Evolutionary conservation across 2,329 filamentous ascomycete species (phyloP), one percentile per base, ranked within the genome.

Genomic region (Sordariomycetes sp.): DNA sequence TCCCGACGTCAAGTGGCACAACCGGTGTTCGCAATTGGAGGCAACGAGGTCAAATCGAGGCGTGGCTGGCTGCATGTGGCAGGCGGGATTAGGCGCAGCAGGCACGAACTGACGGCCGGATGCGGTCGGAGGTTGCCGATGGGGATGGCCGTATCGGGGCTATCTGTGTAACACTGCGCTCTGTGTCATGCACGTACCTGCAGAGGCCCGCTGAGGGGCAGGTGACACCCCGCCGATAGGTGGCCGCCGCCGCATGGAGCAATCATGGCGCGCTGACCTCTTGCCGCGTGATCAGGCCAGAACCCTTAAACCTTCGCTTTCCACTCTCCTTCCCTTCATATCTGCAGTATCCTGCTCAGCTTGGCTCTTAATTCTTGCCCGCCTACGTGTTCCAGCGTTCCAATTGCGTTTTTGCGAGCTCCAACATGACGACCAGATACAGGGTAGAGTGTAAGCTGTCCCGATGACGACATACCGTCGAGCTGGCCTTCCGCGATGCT

Each of bases 391-490:
- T 32, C 18, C 16, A 8, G 14, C 8, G 4, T 35, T 24, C 18
- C 28, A 11, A 34, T 20, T 37, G n/a, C 4, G 52, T 22, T 6
- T 35, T 22, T 34, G 16, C 7, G 14, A 54, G 28, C 5, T 6
- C 62, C 62, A 67, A 48, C 4, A 86, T 86, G 82, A 85, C 82
- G 46, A 81, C 81, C 35, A 76, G 82, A 62, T 87, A 86, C 67
- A 79, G 83, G 61, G 88, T 91, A 62, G 88, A 91, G 74, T 91
- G 87, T 89, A 71, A 74, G 84, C 74, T 54, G 51, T 37, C 18
- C 37, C 18, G 37, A 43, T 16, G 10, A 50, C 22, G 46, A 50
- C 46, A 20, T 50, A 50, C 10, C 20, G n/a, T 24, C 20, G n/a
- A 22, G 7, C 46, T 22, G 5, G 20, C 20, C 7, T 50, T 14